Base-by-base conservation (phyloP, 1,284 basidiomycete species). In the Cutaneotrichosporon sp. region DNA sequence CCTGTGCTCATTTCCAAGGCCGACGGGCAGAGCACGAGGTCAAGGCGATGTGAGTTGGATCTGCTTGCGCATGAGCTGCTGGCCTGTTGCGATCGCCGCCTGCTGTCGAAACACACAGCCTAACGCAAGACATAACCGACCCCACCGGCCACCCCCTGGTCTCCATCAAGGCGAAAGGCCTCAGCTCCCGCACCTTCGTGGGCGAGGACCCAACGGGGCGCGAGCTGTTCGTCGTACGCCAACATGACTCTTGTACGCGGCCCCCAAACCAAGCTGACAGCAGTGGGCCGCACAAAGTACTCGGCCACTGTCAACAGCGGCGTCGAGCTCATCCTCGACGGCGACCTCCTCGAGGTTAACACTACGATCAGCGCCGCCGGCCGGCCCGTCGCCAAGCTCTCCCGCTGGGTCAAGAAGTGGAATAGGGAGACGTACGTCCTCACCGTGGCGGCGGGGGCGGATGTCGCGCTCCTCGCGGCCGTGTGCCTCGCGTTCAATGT, bases 401-500 rank as follows among this genome's bases (percentile, higher is more conserved):
- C 29, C n/a, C n/a, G n/a, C n/a, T n/a, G n/a, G n/a, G n/a, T n/a
- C 4, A 29, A 29, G 29, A 29, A 4, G 9, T 29, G 29, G 29
- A 29, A 9, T 9, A 29, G 9, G 29, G 29, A 29, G 29, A 29
- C 29, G 29, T 81, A 80, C 68, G 71, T 71, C 45, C 74, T 80
- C 10, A 75, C 72, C 0, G 73, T 80, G 24, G 80, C 80, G 3
- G 76, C 80, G 1, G 79, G 79, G 14, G 79, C 82, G 8, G 81
- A 82, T 62, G 70, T 80, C 7, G 69, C 78, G 5, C 69, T 82
- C 27, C 75, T 82, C n/a, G 73, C 79, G 1, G 81, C 79, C 5
- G 66, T 81, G 27, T 79, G 79, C 59, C 76, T 82, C 55, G 78
- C 77, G 54, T 74, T 81, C 60, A 79, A 81, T 62, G 80, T 29